Evolutionary conservation across 1,284 basidiomycete genomes (phyloP), one percentile per base, ranked within the genome.

Genomic region (Athelia psychrophila): DNA sequence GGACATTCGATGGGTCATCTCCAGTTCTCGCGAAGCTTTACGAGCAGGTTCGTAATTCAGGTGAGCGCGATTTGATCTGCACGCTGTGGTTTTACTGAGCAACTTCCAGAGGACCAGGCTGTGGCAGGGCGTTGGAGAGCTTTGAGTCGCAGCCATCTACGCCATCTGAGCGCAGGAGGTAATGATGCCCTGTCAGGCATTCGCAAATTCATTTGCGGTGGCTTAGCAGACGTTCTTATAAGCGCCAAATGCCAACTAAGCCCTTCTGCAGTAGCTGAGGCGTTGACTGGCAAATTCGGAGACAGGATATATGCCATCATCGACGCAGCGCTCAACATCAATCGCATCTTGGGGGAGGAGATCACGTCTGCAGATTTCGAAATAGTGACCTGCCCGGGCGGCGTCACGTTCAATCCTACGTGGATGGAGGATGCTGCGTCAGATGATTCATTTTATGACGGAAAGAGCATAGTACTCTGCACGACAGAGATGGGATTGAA

Each of bases 311-410:
- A 56, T 8, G 52, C 67, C 22, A 47, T 67, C 24, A 58, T 57
- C 10, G 56, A 62, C 2, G 50, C 62, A 2, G 62, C 64, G 13
- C 52, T 69, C 38, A 64, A 65, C 1, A 56, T 67, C 38, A 67
- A 67, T 51, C 68, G 65, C 53, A 63, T 68, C 20, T 50, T 67
- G 2, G 55, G 65, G 9, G 68, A 70, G 45, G 67, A 67, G 19
- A 57, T 70, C 19, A 70, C 64, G 0, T 69, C 65, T 1, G 59
- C 57, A 0, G 58, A 70, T 45, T 33, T 19, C 5, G 58, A 68
- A 8, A 68, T 69, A 45, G 65, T 70, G 13, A 46, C 64, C 47
- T 59, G 63, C 0, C 49, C 70, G 3, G 50, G 35, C 5, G 65
- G 65, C 2, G 56, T 50, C 9, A 52, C 55, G 3, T 70, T 65